Evolutionary conservation across 83 land plant genomes (phyloP).

Genomic region (Diphasiastrum complanatum): DNA sequence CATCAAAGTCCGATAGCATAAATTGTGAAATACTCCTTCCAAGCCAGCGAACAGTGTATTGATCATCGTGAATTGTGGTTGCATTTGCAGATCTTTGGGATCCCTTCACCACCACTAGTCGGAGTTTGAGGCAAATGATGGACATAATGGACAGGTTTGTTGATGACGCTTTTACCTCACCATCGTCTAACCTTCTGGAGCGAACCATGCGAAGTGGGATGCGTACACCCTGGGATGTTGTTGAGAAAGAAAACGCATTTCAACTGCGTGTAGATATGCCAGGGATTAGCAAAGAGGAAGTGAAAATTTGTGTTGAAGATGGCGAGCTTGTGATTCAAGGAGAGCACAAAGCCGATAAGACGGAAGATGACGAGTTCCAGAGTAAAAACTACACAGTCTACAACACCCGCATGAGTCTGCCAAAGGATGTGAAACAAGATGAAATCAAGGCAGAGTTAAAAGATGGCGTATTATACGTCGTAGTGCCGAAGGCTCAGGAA

Average conservation of each 20-base stretch:
- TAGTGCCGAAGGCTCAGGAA: neutral
- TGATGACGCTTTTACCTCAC: neutral
- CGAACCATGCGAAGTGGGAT: neutral
- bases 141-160: neutral
- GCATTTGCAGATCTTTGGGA: too few species aligned
- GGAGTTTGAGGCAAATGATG: slow-evolving; percentile 2
- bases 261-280: neutral
- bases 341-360: neutral
- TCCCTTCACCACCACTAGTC: too few species aligned
- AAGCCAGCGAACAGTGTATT: too few species aligned
- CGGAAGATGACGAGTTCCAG: neutral
- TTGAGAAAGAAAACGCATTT: neutral
- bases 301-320: neutral
- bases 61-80: too few species aligned
- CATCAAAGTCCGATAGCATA: too few species aligned
- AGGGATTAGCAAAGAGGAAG: neutral
- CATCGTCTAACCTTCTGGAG: neutral
- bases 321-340: neutral
- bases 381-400: neutral
- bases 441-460: neutral
- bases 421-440: neutral
- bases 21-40: too few species aligned
- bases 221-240: neutral
- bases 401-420: neutral
- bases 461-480: neutral